Evolutionary conservation across 2,329 filamentous ascomycete genomes (phyloP).

Genomic region (Alternaria sp.): DNA sequence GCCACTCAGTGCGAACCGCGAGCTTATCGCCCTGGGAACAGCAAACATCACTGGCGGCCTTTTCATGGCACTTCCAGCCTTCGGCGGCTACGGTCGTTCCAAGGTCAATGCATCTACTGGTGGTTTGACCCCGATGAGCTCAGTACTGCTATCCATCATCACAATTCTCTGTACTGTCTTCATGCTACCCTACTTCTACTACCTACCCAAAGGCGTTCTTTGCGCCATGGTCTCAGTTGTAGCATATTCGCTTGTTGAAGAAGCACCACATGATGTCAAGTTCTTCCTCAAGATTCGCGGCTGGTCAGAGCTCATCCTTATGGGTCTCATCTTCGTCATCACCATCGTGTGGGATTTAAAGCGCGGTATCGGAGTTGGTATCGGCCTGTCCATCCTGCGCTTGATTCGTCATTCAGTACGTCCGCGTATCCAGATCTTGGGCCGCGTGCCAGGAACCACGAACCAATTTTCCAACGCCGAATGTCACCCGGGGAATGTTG

Average conservation of each 20-base stretch:
- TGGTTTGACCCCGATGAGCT: constrained; percentile 92
- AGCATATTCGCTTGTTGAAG: constrained; percentile 92
- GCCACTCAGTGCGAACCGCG: constrained; percentile 86
- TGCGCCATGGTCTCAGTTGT: constrained; percentile 95
- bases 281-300: constrained; percentile 90
- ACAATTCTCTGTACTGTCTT: constrained; percentile 82
- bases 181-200: constrained; percentile 91
- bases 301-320: constrained; percentile 84
- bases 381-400: constrained; percentile 86
- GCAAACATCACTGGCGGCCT: constrained; percentile 91
- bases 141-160: constrained; percentile 82
- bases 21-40: constrained; percentile 88
- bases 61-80: constrained; percentile 91
- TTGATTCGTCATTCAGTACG: constrained; percentile 91
- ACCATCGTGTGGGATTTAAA: constrained; percentile 97
- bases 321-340: constrained; percentile 87
- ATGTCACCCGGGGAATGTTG: constrained; percentile 73
- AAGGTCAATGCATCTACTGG: constrained; percentile 95
- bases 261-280: constrained; percentile 87
- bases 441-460: constrained; percentile 79
- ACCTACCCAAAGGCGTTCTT: constrained; percentile 93
- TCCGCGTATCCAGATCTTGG: constrained; percentile 94
- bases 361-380: constrained; percentile 90
- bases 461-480: constrained; percentile 87
- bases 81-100: constrained; percentile 94